These are phyloP conservation scores for Hortiboletus rubellus DNA, from an alignment of 1,284 basidiomycete species.

Conservation along the genomic window DNA sequence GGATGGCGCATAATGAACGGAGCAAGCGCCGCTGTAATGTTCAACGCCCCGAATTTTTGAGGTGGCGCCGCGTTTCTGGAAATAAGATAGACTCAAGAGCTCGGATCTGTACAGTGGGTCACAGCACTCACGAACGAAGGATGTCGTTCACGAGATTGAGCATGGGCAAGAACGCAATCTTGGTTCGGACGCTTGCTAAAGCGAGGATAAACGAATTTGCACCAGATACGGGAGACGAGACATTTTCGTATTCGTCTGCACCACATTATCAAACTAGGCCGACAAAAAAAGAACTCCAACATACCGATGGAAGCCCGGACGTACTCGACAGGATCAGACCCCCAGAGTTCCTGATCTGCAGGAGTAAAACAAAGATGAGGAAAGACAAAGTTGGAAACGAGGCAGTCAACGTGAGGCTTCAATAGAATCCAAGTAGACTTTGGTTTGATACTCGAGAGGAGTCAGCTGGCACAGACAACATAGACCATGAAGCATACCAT, in stretches of 20 bases:
- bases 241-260: conserved; percentile 77
- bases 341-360: conserved; percentile 68
- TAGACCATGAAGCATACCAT: conserved; percentile 53
- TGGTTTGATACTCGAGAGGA: conserved; percentile 74
- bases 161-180: conserved; percentile 75
- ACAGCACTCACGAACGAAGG: conserved; percentile 56
- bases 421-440: conserved; percentile 83
- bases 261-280: background rate
- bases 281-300: conserved; percentile 23
- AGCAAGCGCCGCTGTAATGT: conserved; percentile 74
- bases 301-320: conserved; percentile 68
- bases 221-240: conserved; percentile 71
- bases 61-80: conserved; percentile 53
- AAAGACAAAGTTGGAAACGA: conserved; percentile 79
- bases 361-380: conserved; percentile 81
- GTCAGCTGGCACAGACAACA: conserved; percentile 4
- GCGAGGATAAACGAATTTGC: conserved; percentile 78
- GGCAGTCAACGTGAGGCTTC: conserved; percentile 76
- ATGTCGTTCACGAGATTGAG: conserved; percentile 74
- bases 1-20: conserved; percentile 80
- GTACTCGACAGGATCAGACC: conserved; percentile 78
- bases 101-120: background rate
- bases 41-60: conserved; percentile 80
- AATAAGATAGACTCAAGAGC: background rate
- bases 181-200: conserved; percentile 75